These are phyloP conservation scores for Sophora flavescens DNA, from an alignment of 306 rosid genomes.

Conservation along the genomic window DNA sequence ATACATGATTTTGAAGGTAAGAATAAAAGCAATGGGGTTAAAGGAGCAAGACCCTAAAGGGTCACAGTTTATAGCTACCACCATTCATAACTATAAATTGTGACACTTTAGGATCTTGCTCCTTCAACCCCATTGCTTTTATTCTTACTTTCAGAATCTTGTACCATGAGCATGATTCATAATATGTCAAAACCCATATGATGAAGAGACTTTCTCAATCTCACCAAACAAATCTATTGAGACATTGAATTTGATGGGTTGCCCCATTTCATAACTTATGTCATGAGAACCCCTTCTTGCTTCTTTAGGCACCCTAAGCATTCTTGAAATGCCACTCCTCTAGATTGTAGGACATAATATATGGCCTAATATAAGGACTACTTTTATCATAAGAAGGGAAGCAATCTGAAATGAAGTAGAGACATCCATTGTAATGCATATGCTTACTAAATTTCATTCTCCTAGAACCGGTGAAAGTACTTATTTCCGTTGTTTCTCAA, in stretches of 20 bases:
- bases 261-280: neutral
- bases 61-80: neutral
- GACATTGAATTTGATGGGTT: neutral
- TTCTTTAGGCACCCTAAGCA: neutral
- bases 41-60: neutral
- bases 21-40: conserved; percentile 24
- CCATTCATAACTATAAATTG: neutral
- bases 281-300: conserved; percentile 1
- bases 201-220: conserved; percentile 4
- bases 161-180: neutral
- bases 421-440: neutral
- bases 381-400: fast-evolving
- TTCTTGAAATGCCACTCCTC: conserved; percentile 24
- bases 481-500: neutral
- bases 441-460: neutral
- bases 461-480: neutral
- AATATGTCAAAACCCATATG: conserved; percentile 16
- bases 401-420: neutral
- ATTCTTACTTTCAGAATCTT: conserved; percentile 16
- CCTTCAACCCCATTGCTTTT: conserved; percentile 23
- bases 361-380: conserved; percentile 3
- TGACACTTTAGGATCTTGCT: neutral
- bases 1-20: neutral
- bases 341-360: conserved; percentile 11
- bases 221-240: conserved; percentile 38